Percentiles rank a stretch among this genome's conserved stretches.
Evolutionary conservation across 371 early-diverging fungal genomes (phyloP).

Genomic region (Syncephalastrum sp.): DNA sequence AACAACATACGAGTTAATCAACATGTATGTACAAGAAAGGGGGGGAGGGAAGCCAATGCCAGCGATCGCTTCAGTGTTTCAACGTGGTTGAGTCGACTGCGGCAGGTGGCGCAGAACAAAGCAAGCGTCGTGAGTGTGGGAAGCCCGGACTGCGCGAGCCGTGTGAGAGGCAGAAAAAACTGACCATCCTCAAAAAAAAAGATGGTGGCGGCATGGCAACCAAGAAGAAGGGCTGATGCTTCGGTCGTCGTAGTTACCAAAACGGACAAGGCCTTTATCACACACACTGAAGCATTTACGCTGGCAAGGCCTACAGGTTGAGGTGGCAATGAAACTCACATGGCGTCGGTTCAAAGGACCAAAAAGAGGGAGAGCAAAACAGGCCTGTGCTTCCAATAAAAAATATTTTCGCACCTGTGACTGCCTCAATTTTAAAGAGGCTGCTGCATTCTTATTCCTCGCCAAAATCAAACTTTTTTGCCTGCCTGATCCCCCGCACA

Average conservation of each 20-base stretch:
- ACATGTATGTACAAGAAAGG: not conserved
- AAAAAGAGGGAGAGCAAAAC: slow-evolving; percentile 7
- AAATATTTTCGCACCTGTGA: slow-evolving; percentile 3
- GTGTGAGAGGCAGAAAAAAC: not conserved
- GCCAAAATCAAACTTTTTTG: not conserved
- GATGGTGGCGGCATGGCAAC: not conserved
- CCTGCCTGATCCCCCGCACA: too few relatives aligned
- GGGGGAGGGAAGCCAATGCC: not conserved
- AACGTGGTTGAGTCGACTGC: not conserved
- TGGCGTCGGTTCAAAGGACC: slow-evolving; percentile 14
- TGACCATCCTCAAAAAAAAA: not conserved
- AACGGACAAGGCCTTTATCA: too few relatives aligned
- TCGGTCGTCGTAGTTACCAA: too few relatives aligned
- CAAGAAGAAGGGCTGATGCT: not conserved
- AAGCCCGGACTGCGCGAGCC: too few relatives aligned
- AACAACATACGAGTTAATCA: slow-evolving; percentile 3
- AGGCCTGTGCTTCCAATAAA: not conserved
- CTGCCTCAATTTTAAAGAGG: slow-evolving; percentile 5
- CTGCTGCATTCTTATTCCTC: not conserved
- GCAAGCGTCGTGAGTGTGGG: not conserved
- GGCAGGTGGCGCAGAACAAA: not conserved
- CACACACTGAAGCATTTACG: too few relatives aligned
- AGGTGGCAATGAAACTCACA: slow-evolving; percentile 6
- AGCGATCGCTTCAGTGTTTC: not conserved
- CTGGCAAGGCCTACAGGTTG: too few relatives aligned